Percentiles rank a stretch among this genome's conserved stretches.
phyloP scores from a whole-genome alignment of 2,329 filamentous ascomycete genomes.

The Trichoderma atrobrunneum region DNA sequence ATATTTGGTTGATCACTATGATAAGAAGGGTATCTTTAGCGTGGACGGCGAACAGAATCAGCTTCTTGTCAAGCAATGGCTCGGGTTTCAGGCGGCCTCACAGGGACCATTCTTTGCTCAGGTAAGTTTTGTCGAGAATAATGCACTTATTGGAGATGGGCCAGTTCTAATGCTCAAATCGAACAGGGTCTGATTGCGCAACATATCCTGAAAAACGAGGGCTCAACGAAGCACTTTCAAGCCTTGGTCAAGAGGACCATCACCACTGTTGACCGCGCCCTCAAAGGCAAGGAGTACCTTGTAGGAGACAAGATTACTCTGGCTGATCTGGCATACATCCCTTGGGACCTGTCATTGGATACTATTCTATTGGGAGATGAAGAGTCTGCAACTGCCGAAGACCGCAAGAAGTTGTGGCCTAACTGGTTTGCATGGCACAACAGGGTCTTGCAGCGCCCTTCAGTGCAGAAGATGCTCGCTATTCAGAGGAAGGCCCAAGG shows the following conservation, averaged over 20 bases:
- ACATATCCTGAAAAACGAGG: not conserved
- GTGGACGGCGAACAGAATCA: not conserved
- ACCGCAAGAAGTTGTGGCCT: not conserved
- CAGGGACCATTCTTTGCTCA: not conserved
- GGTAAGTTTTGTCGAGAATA: not conserved
- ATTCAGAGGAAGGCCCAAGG: not conserved
- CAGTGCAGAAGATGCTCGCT: not conserved
- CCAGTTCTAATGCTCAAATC: not conserved
- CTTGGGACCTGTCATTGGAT: not conserved
- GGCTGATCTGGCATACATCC: not conserved
- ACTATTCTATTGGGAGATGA: not conserved
- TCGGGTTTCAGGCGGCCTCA: not conserved
- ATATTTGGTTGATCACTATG: not conserved
- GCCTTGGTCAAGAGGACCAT: not conserved
- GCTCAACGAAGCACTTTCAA: not conserved
- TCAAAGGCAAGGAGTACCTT: not conserved
- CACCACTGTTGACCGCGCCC: not conserved
- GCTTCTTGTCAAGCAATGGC: not conserved
- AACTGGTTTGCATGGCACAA: conserved; percentile 1
- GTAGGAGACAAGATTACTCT: not conserved
- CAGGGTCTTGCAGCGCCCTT: not conserved
- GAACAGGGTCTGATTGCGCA: not conserved
- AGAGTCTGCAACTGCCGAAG: not conserved
- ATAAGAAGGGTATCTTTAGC: not conserved
- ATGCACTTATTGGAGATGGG: not conserved